Percentiles rank a stretch among this genome's conserved stretches.
These are phyloP conservation scores for Amaranthus cruentus DNA, from an alignment of 148 eudicot genomes.

Conservation along the genomic window DNA sequence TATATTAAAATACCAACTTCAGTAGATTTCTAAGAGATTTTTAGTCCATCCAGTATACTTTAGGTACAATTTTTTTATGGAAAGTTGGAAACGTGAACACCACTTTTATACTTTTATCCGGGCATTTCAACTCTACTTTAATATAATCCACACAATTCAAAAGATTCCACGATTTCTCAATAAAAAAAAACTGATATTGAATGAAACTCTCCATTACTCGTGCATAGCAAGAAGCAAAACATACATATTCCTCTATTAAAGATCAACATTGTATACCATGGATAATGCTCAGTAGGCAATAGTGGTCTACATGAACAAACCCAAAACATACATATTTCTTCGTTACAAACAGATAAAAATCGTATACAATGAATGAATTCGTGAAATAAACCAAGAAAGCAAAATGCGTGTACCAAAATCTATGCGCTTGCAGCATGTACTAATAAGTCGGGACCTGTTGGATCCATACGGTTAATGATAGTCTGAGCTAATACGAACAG, in stretches of 20 bases:
- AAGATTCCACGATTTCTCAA: neutral
- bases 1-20: too few species aligned
- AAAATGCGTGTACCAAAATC: slow-evolving; percentile 12
- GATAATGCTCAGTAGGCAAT: neutral
- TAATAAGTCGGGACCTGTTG: slow-evolving; percentile 8
- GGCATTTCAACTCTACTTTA: too few species aligned
- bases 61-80: too few species aligned
- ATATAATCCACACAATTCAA: too few species aligned
- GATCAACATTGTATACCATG: neutral
- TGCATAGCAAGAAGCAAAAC: slow-evolving; percentile 3
- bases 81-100: too few species aligned
- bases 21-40: too few species aligned
- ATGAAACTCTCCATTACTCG: neutral
- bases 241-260: neutral
- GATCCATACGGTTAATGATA: slow-evolving; percentile 17
- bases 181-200: neutral
- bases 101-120: too few species aligned
- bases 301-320: slow-evolving; percentile 6
- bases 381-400: slow-evolving; percentile 1
- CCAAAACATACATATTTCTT: slow-evolving; percentile 14
- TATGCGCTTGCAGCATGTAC: slow-evolving; percentile 13
- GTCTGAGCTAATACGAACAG: slow-evolving; percentile 5
- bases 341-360: slow-evolving; percentile 10
- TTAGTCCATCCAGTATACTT: too few species aligned
- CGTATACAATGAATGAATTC: slow-evolving; percentile 24